A percentile compares a stretch with the other conserved stretches of the same genome.
Conservation (phyloP, 2,329 filamentous ascomycete species). For the Epichloe brachyelytri region DNA sequence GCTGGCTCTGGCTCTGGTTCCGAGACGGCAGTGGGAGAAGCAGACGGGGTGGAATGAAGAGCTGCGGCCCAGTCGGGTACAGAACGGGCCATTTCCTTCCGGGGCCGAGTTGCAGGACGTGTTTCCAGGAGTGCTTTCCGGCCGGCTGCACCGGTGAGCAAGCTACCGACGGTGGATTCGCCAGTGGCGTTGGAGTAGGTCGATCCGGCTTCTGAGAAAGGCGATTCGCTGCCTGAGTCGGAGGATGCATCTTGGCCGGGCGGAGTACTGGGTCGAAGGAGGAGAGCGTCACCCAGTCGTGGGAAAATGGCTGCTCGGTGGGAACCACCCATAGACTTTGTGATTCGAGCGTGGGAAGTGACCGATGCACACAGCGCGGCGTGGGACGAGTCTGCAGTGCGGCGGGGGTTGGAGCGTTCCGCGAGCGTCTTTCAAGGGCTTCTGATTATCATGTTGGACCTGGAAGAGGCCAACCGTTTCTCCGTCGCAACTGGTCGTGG, state of each 20-base stretch:
- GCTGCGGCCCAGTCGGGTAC: neutral
- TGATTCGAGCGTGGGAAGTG: slow-evolving; percentile 2
- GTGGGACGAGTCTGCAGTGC: slow-evolving; percentile 2
- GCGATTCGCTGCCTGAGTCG: slow-evolving; percentile 7
- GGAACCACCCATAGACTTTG: slow-evolving; percentile 4
- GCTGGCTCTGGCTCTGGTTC: neutral
- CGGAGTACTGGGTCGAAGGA: slow-evolving; percentile 5
- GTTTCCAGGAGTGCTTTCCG: neutral
- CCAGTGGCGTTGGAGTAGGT: slow-evolving; percentile 6
- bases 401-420: neutral
- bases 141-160: neutral
- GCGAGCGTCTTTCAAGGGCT: neutral
- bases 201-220: slow-evolving; percentile 7
- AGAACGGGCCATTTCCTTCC: neutral
- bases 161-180: slow-evolving; percentile 5
- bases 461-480: neutral
- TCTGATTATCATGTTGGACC: neutral
- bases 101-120: neutral
- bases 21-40: neutral
- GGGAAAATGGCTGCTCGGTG: neutral
- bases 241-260: slow-evolving; percentile 1
- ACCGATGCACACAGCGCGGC: neutral
- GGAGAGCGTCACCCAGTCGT: slow-evolving; percentile 7
- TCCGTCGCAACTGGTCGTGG: neutral
- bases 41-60: neutral